Evolutionary conservation across 2,329 filamentous ascomycete genomes (phyloP).

Genomic region (Colletotrichum tamarilloi): DNA sequence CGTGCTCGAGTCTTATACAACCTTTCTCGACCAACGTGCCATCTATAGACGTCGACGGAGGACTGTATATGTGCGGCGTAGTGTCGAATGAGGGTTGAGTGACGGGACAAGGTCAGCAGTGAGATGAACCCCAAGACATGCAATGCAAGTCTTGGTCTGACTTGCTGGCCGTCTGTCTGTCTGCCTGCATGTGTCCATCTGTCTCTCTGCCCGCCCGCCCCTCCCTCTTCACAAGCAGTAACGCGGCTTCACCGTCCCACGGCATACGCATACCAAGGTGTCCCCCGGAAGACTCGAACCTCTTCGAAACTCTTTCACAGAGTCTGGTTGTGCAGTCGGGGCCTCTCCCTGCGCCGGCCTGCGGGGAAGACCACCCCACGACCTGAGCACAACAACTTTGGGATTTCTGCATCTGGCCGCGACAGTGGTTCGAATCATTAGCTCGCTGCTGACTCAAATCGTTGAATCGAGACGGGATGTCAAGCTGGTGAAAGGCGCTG

Average conservation of each 20-base stretch:
- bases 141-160: background rate
- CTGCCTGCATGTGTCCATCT: too few species aligned
- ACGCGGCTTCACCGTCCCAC: background rate
- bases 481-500: background rate
- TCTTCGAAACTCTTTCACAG: constrained; percentile 22
- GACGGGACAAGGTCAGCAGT: background rate
- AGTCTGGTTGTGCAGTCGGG: background rate
- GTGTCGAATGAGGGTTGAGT: background rate
- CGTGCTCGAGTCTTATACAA: constrained; percentile 22
- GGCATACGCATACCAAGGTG: constrained; percentile 4
- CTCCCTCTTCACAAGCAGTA: background rate
- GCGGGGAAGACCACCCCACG: constrained; percentile 20
- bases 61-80: background rate
- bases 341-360: constrained; percentile 2
- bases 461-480: background rate
- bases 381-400: constrained; percentile 4
- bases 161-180: background rate
- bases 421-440: constrained; percentile 1
- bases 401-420: background rate
- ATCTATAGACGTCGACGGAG: background rate
- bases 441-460: background rate
- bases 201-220: too few species aligned
- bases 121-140: constrained; percentile 20
- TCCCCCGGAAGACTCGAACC: constrained; percentile 26
- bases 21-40: background rate